These are phyloP conservation scores for Suillus lakei DNA, from an alignment of 768 basidiomycete genomes.

Conservation along the genomic window DNA sequence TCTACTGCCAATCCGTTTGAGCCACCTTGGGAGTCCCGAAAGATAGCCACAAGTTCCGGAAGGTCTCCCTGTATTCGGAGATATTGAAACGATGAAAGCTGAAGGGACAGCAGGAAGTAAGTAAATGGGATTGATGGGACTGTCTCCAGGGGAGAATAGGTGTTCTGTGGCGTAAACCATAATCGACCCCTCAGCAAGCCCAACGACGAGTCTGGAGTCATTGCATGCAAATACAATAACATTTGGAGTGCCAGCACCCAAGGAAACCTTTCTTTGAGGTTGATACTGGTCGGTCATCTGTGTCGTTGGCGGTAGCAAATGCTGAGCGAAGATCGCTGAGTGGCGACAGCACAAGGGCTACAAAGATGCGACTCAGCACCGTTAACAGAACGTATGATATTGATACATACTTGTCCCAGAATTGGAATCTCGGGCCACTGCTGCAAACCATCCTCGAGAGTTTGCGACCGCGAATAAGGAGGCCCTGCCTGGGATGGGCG, in stretches of 20 bases:
- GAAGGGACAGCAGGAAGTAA: constrained; percentile 49
- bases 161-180: constrained; percentile 60
- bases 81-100: constrained; percentile 54
- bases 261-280: constrained; percentile 55
- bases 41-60: constrained; percentile 61
- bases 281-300: constrained; percentile 47
- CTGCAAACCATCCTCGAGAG: constrained; percentile 71
- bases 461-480: constrained; percentile 65
- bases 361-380: background rate
- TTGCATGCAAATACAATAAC: constrained; percentile 60
- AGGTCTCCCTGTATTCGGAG: constrained; percentile 68
- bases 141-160: constrained; percentile 52
- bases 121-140: constrained; percentile 51
- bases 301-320: constrained; percentile 46
- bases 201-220: constrained; percentile 65
- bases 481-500: constrained; percentile 47
- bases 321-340: constrained; percentile 63
- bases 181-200: constrained; percentile 61
- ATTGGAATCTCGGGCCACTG: constrained; percentile 46
- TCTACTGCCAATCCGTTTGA: constrained; percentile 54
- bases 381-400: constrained; percentile 2
- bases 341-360: constrained; percentile 67
- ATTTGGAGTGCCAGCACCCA: constrained; percentile 53
- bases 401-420: constrained; percentile 42
- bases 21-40: constrained; percentile 43